A percentile compares a stretch with the other conserved stretches of the same genome.
Conservation (phyloP, 768 basidiomycete genomes). For the Mrakia gelida region DNA sequence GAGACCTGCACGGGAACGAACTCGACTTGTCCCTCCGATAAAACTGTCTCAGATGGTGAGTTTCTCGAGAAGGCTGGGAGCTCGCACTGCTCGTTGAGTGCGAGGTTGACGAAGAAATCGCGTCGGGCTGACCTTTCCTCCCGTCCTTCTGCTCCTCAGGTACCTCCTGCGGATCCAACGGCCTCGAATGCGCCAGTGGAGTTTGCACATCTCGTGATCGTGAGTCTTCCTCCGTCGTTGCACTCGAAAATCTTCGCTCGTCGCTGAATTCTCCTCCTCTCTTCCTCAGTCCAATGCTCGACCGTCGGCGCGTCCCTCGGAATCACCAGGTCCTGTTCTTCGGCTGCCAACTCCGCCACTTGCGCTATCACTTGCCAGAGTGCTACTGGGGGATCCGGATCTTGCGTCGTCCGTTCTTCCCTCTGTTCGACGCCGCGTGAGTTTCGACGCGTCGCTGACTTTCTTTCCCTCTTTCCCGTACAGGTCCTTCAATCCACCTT, state of each 20-base stretch:
- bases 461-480: too few species aligned
- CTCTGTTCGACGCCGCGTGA: neutral
- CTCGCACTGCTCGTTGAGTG: neutral
- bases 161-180: slow-evolving; percentile 55
- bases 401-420: slow-evolving; percentile 18
- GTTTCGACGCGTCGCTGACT: neutral
- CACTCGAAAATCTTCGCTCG: neutral
- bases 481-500: slow-evolving; percentile 60
- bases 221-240: slow-evolving; percentile 45
- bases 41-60: slow-evolving; percentile 60
- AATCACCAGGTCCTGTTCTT: slow-evolving; percentile 57
- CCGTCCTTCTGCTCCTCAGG: slow-evolving; percentile 10
- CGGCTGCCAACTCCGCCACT: slow-evolving; percentile 51
- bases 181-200: slow-evolving; percentile 70
- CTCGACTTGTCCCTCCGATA: slow-evolving; percentile 65
- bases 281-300: slow-evolving; percentile 64
- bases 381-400: slow-evolving; percentile 48
- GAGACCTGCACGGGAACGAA: slow-evolving; percentile 74
- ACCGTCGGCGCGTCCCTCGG: slow-evolving; percentile 67
- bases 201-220: slow-evolving; percentile 68
- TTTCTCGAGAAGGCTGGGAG: neutral
- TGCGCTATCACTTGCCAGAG: slow-evolving; percentile 79
- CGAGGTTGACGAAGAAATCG: too few species aligned
- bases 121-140: neutral
- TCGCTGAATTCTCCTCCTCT: slow-evolving; percentile 7